A percentile compares a stretch with the other conserved stretches of the same genome.
phyloP scores from a whole-genome alignment of 2,329 filamentous ascomycete genomes.

The Cladophialophora psammophila region DNA sequence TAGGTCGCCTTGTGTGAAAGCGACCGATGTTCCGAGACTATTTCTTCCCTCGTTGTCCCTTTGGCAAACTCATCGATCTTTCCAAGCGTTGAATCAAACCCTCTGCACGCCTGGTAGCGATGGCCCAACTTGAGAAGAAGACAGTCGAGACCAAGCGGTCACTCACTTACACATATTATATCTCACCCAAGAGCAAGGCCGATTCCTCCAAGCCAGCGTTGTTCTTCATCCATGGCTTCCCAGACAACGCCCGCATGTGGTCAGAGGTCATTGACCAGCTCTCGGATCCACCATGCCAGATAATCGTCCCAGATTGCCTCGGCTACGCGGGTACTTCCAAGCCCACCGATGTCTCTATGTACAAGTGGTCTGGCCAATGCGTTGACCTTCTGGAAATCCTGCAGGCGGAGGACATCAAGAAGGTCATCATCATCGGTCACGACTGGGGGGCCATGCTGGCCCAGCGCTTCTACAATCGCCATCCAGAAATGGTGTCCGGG shows the following conservation, averaged over 20 bases:
- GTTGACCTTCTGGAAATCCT: constrained; percentile 53
- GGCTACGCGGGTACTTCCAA: constrained; percentile 53
- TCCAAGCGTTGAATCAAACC: neutral
- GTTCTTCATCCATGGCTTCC: constrained; percentile 60
- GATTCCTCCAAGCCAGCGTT: constrained; percentile 44
- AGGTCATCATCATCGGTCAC: constrained; percentile 56
- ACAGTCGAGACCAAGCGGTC: constrained; percentile 28
- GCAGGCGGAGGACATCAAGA: constrained; percentile 47
- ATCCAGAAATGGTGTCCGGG: constrained; percentile 52
- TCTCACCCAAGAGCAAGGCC: constrained; percentile 36
- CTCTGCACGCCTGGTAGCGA: neutral
- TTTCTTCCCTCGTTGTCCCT: neutral
- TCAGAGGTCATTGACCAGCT: constrained; percentile 51
- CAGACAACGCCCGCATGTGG: constrained; percentile 58
- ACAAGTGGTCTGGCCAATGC: constrained; percentile 49
- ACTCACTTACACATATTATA: constrained; percentile 53
- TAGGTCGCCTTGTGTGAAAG: neutral
- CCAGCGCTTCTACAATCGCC: constrained; percentile 53
- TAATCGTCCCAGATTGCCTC: constrained; percentile 51
- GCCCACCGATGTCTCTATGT: constrained; percentile 49
- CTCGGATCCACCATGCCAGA: constrained; percentile 50
- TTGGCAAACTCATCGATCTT: neutral
- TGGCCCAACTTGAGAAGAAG: constrained; percentile 28
- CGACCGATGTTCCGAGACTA: neutral
- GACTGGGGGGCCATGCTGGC: constrained; percentile 58